phyloP scores from a whole-genome alignment of 495 filamentous ascomycete species.

The Hyaloscypha hepaticicola region DNA sequence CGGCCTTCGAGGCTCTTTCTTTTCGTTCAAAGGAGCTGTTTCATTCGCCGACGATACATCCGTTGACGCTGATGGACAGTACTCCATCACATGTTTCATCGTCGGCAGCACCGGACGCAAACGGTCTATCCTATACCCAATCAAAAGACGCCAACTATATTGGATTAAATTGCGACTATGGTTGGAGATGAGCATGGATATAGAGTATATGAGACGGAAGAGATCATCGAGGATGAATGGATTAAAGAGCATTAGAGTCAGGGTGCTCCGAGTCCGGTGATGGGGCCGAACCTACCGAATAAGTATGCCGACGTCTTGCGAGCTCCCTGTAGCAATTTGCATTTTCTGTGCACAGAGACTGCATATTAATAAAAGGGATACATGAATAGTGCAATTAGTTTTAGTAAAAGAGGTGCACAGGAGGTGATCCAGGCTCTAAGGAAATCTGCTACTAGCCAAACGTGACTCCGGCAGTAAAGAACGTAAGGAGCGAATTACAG shows the following conservation, averaged over 20 bases:
- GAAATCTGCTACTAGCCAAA: not conserved
- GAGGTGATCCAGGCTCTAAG: constrained; percentile 30
- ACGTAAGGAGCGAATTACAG: not conserved
- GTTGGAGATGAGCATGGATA: constrained; percentile 5
- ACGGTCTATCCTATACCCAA: constrained; percentile 31
- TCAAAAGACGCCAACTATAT: not conserved
- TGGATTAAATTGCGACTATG: constrained; percentile 22
- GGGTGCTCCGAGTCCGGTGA: constrained; percentile 30
- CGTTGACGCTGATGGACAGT: constrained; percentile 35
- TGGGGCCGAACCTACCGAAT: constrained; percentile 33
- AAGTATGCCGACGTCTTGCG: constrained; percentile 29
- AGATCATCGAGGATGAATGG: constrained; percentile 35
- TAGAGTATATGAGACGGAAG: constrained; percentile 17
- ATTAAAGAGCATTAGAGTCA: constrained; percentile 31
- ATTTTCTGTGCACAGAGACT: constrained; percentile 50
- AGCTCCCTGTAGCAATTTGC: constrained; percentile 37
- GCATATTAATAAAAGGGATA: constrained; percentile 46
- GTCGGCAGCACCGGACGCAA: constrained; percentile 35
- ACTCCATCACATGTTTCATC: constrained; percentile 44
- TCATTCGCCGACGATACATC: constrained; percentile 43
- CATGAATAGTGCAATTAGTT: constrained; percentile 49
- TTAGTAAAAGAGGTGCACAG: constrained; percentile 38
- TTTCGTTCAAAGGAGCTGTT: constrained; percentile 38
- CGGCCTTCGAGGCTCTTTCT: constrained; percentile 37
- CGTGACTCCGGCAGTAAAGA: not conserved